These are phyloP conservation scores for Larix sibirica DNA, from an alignment of 83 land plant species.

Conservation along the genomic window DNA sequence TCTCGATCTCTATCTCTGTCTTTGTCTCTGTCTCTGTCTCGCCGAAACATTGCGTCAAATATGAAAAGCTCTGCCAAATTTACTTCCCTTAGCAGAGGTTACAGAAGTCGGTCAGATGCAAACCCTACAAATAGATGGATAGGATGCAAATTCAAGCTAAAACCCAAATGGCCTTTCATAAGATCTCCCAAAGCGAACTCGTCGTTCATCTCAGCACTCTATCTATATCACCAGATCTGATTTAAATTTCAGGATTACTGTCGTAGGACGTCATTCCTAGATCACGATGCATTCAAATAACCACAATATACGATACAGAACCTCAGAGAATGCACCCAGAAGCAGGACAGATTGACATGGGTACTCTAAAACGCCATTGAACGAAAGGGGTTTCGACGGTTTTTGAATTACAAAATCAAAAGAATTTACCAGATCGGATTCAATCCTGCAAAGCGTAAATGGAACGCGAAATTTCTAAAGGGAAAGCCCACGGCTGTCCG, in stretches of 20 bases:
- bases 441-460: no score
- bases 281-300: background rate
- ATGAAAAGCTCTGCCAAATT: background rate
- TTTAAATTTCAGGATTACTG: background rate
- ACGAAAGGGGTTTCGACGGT: background rate
- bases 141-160: background rate
- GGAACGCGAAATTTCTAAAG: no score
- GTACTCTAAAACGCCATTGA: background rate
- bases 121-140: background rate
- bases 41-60: conserved; percentile 14
- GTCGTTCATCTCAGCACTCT: conserved; percentile 4
- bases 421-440: background rate
- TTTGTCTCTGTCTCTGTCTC: conserved; percentile 43
- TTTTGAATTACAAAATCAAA: background rate
- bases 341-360: background rate
- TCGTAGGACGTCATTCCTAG: background rate
- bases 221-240: background rate
- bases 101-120: background rate
- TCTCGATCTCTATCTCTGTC: conserved; percentile 48
- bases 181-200: background rate
- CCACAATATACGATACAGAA: background rate
- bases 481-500: no score
- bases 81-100: background rate
- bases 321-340: no score
- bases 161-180: background rate